Evolutionary conservation across 176 grass and related monocot genomes (phyloP), one percentile per base, ranked within the genome.

Genomic region (Oryza glaberrima): DNA sequence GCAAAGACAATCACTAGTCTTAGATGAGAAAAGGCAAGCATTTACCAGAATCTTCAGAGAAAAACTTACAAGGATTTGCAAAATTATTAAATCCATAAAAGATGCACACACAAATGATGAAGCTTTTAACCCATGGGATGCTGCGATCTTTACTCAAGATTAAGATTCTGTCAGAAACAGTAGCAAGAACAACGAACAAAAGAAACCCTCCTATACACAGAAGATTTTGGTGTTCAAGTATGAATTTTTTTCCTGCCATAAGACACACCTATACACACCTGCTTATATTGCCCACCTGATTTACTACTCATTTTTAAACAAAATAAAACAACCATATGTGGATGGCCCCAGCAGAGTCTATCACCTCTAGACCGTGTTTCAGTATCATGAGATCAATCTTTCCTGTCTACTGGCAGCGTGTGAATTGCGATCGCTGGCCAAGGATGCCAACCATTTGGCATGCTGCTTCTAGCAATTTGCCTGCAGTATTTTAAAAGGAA

Each of bases 381-480:
- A 38, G 36, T 38, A 38, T 38, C 83, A 79, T 65, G 69, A 74
- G 61, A 74, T 79, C 48, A 75, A 75, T 63, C 36, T 56, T 48
- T 67, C 74, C 25, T 66, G 25, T 60, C 77, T 92, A 92, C 56
- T 88, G 87, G 92, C 92, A 98, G 64, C 84, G 86, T 47, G 40
- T 1, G 45, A 95, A 91, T 65, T 82, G 86, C 67, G 76, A 90
- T 67, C 79, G 84, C 82, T 84, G 93, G 82, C 95, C 92, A 1
- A 95, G 80, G 83, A 72, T 9, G 25, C 87, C 91, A n/a, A 85
- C 81, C 69, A 98, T 77, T 46, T 60, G 67, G 89, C 95, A 98
- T 23, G 84, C 72, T 6, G 85, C 70, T 84, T 95, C 92, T 67
- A 98, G 65, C 84, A 98, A 77, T 72, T 91, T 98, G 15, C 95